phyloP scores from a whole-genome alignment of 192 early-diverging fungal species.

The Umbelopsis sp. region DNA sequence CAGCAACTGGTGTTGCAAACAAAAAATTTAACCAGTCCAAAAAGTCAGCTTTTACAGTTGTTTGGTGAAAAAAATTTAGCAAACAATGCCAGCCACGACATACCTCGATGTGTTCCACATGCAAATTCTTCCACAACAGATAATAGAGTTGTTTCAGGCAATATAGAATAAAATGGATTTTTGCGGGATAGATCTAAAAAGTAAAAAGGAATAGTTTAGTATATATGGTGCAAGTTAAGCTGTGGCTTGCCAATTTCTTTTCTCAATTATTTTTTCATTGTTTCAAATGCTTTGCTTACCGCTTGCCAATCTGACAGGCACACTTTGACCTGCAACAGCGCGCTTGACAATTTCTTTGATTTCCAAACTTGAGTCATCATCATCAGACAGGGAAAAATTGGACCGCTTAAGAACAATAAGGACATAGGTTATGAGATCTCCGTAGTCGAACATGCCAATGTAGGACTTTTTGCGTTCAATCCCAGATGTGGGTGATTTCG shows the following conservation, averaged over 20 bases:
- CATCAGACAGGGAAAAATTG: slow-evolving; percentile 24
- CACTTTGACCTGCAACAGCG: slow-evolving; percentile 49
- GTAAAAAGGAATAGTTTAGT: neutral
- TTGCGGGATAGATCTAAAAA: slow-evolving; percentile 68
- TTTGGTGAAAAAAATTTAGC: no score
- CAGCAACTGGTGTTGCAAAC: slow-evolving; percentile 58
- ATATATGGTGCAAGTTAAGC: no score
- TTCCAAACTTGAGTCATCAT: slow-evolving; percentile 46
- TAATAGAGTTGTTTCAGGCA: slow-evolving; percentile 73
- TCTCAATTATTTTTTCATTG: neutral
- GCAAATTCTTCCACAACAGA: slow-evolving; percentile 76
- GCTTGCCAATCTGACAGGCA: slow-evolving; percentile 65
- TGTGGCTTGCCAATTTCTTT: neutral
- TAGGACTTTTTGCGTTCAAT: slow-evolving; percentile 50
- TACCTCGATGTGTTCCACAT: slow-evolving; percentile 74
- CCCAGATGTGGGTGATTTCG: neutral
- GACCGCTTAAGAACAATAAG: slow-evolving; percentile 7
- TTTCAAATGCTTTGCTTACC: slow-evolving; percentile 35
- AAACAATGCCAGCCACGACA: no score
- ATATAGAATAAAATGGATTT: slow-evolving; percentile 85
- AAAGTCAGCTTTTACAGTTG: neutral
- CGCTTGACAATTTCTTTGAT: slow-evolving; percentile 59
- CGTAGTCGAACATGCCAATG: slow-evolving; percentile 88
- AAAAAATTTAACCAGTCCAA: neutral
- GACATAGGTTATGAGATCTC: slow-evolving; percentile 79